Evolutionary conservation across 2,329 filamentous ascomycete species (phyloP).

Genomic region (Aspergillus glaucus): DNA sequence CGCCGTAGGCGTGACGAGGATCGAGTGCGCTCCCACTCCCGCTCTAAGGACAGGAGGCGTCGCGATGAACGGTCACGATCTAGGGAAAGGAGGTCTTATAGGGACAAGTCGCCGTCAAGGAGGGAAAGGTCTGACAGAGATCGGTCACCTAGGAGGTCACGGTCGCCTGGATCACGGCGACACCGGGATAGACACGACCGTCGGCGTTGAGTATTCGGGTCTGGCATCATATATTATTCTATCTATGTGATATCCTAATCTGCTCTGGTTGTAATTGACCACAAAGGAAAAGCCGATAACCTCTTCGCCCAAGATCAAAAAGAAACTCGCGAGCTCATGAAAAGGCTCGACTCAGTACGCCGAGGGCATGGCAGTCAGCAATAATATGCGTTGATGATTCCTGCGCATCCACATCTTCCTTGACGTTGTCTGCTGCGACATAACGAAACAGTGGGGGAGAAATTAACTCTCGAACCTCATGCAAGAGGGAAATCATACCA

Average conservation of each 20-base stretch:
- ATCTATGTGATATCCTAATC: slow-evolving; percentile 1
- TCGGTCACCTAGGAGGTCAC: slow-evolving; percentile 20
- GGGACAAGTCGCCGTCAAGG: slow-evolving; percentile 19
- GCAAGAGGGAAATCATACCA: background rate
- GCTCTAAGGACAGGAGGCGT: slow-evolving; percentile 24
- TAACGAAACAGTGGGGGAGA: too few species aligned
- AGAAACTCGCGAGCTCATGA: background rate
- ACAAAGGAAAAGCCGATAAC: background rate
- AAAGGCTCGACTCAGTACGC: background rate
- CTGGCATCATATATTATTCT: slow-evolving; percentile 1
- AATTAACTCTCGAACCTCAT: background rate
- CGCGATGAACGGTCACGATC: slow-evolving; percentile 22
- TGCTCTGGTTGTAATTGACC: background rate
- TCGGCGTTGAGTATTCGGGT: slow-evolving; percentile 18
- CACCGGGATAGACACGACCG: slow-evolving; percentile 27
- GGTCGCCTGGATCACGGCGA: slow-evolving; percentile 22
- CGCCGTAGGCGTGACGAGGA: slow-evolving; percentile 34
- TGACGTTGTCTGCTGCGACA: background rate
- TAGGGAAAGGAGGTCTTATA: slow-evolving; percentile 16
- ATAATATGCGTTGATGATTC: background rate
- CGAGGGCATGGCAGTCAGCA: background rate
- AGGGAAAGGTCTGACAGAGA: slow-evolving; percentile 24
- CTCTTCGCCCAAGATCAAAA: background rate
- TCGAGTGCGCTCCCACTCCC: slow-evolving; percentile 13
- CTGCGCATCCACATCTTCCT: background rate